Base-by-base conservation (phyloP, 2,329 filamentous ascomycete genomes). In the Colletotrichum aenigma region DNA sequence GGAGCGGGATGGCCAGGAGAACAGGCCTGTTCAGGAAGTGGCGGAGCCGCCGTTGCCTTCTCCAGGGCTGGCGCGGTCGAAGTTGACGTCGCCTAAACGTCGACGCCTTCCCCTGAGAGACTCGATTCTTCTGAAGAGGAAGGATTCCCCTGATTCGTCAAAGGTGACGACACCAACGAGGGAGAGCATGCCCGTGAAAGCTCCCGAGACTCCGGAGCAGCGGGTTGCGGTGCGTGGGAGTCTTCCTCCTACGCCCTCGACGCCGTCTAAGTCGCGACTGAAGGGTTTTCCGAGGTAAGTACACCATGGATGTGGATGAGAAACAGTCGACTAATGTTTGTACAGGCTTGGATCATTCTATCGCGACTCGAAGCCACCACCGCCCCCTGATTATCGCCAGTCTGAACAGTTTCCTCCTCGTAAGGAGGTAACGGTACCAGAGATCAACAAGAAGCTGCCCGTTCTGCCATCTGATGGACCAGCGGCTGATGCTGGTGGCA, bases 71-170 rank as follows among this genome's bases (percentile, higher is more conserved):
- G 38, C 32, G 8, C 62, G 69, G 28, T 62, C 62, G 10, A 74
- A 75, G 43, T 38, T 38, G 36, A 18, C 48, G 4, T 74, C 70
- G 10, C 64, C 70, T 0, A 76, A 74, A 18, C 74, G 74, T 13
- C 70, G 70, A 30, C 58, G 70, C 12, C 24, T 69, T 34, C 70
- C 64, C 3, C 58, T 76, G 26, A 65, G 74, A 65, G 74, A 76
- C 15, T 76, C 74, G 3, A 76, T 76, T 9, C 18, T 76, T 24
- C 15, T 76, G 43, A 76, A 62, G 13, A 58, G 74, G 16, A 76
- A 65, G 18, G 70, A 73, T 8, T 68, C 70, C 4, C 56, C 70
- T 18, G 70, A 69, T 12, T 58, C 38, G 5, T 69, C 74, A 0
- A 73, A 48, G 4, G 16, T 21, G 6, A 24, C 24, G 3, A 30